Conservation (phyloP, 352 stramenopile genomes). For the Pythium rishiriense region DNA sequence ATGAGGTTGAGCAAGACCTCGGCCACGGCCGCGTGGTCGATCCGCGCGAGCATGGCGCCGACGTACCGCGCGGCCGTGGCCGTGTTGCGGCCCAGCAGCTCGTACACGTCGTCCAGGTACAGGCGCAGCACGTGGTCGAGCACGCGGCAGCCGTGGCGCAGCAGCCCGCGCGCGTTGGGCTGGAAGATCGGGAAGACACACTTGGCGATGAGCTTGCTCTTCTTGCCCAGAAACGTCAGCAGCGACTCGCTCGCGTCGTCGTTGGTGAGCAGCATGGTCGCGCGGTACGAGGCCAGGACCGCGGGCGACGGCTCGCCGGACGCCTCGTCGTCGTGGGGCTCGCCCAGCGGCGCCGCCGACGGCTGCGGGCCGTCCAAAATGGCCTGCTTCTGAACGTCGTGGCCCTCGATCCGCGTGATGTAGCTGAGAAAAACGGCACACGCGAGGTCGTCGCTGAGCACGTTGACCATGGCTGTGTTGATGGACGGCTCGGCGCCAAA, state of each 20-base stretch:
- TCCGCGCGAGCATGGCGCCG: slow-evolving; percentile 78
- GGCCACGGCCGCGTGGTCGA: slow-evolving; percentile 80
- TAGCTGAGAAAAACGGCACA: slow-evolving; percentile 58
- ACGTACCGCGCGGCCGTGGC: slow-evolving; percentile 77
- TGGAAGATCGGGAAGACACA: slow-evolving; percentile 86
- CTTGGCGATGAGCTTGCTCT: slow-evolving; percentile 73
- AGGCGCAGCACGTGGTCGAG: slow-evolving; percentile 86
- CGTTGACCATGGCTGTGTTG: slow-evolving; percentile 57
- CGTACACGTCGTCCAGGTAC: slow-evolving; percentile 88
- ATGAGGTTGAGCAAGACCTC: slow-evolving; percentile 88
- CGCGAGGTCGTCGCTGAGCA: slow-evolving; percentile 61
- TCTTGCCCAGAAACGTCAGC: slow-evolving; percentile 79
- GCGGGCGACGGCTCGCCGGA: slow-evolving; percentile 34
- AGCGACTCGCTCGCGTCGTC: slow-evolving; percentile 80
- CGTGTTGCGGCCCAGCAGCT: slow-evolving; percentile 67
- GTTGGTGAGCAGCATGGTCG: slow-evolving; percentile 89
- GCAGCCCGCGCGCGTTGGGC: slow-evolving; percentile 60
- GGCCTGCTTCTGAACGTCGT: slow-evolving; percentile 29
- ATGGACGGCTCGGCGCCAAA: slow-evolving; percentile 30
- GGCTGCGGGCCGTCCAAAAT: slow-evolving; percentile 49
- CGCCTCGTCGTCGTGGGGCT: slow-evolving; percentile 13
- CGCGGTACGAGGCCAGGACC: slow-evolving; percentile 75
- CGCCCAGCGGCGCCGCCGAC: neutral
- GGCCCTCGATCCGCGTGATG: slow-evolving; percentile 57
- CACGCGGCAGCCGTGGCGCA: slow-evolving; percentile 87